Base-by-base conservation (phyloP, 1,284 basidiomycete genomes). In the Pseudozyma thailandica region DNA sequence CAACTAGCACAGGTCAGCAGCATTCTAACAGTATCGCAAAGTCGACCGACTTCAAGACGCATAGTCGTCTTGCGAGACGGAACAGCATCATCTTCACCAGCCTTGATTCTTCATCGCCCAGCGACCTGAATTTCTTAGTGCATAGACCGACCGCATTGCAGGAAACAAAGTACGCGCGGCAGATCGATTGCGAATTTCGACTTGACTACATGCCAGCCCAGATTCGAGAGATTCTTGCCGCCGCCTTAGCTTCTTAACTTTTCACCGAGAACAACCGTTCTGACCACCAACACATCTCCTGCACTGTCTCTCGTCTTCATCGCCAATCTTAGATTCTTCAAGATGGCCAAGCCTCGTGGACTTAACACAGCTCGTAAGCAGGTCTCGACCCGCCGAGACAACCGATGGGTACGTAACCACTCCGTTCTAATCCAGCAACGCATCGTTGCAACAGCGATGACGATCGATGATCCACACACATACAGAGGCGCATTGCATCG, bases 291-390 rank as follows among this genome's bases (percentile, higher is more conserved):
- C 46, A 27, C 39, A 48, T 38, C 31, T 50, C 20, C 50, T 55
- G 30, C 35, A 28, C 33, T 37, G 33, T 30, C 12, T 12, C 20
- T 46, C 39, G 13, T n/a, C 30, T 33, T 12, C 43, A 44, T 21
- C 42, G 13, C 38, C 25, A 31, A 28, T 26, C 50, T 35, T 54
- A 72, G 58, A 55, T 72, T 60, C 51, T 60, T 65, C 79, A 80
- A 70, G 54, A 81, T 82, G 77, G 74, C 64, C 60, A 79, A 98
- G 92, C 95, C 95, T 85, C 91, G 94, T 88, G 95, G 95, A 88
- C 90, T 98, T 84, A 93, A 97, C 88, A 95, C 96, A 84, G 96
- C 94, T 84, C 92, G 96, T 86, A 98, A 98, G 88, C 92, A 98
- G 84, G 91, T 94, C 84, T 94, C 89, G 83, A 89, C 90, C 86